These are phyloP conservation scores for Penicillium lagena DNA, from an alignment of 495 filamentous ascomycete species.

Conservation along the genomic window DNA sequence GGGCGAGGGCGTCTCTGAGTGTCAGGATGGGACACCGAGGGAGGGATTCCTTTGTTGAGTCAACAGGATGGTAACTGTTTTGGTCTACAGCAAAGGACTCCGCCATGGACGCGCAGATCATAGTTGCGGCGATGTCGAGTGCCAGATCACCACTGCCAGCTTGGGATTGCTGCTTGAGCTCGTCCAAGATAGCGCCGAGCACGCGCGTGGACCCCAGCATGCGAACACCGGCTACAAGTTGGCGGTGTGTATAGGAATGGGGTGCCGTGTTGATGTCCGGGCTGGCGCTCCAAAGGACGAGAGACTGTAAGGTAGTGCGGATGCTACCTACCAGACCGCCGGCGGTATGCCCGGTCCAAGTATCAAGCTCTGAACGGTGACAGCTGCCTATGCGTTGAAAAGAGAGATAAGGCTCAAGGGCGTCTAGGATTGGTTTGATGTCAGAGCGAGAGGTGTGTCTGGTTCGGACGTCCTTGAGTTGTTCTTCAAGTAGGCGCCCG, in stretches of 20 bases:
- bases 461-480: slow-evolving; percentile 65
- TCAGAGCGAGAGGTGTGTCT: slow-evolving; percentile 61
- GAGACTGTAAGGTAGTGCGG: slow-evolving; percentile 56
- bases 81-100: slow-evolving; percentile 41
- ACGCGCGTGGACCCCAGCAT: slow-evolving; percentile 64
- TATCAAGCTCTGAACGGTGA: slow-evolving; percentile 66
- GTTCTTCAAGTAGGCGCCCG: slow-evolving; percentile 67
- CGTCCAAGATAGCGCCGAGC: slow-evolving; percentile 58
- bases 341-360: slow-evolving; percentile 57
- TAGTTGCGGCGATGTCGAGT: slow-evolving; percentile 65
- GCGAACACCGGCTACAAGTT: slow-evolving; percentile 57
- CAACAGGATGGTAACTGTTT: slow-evolving; percentile 30
- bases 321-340: slow-evolving; percentile 59
- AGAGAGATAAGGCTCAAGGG: slow-evolving; percentile 62
- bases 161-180: slow-evolving; percentile 54
- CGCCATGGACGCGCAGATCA: slow-evolving; percentile 66
- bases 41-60: slow-evolving; percentile 32
- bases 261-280: slow-evolving; percentile 59
- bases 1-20: slow-evolving; percentile 66
- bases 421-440: slow-evolving; percentile 63
- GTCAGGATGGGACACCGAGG: slow-evolving; percentile 39
- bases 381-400: slow-evolving; percentile 60
- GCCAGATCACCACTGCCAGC: slow-evolving; percentile 52
- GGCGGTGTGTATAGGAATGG: slow-evolving; percentile 72
- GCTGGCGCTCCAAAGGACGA: slow-evolving; percentile 67